Conservation (phyloP, 2,329 filamentous ascomycete species). For the Teratosphaeria destructans region DNA sequence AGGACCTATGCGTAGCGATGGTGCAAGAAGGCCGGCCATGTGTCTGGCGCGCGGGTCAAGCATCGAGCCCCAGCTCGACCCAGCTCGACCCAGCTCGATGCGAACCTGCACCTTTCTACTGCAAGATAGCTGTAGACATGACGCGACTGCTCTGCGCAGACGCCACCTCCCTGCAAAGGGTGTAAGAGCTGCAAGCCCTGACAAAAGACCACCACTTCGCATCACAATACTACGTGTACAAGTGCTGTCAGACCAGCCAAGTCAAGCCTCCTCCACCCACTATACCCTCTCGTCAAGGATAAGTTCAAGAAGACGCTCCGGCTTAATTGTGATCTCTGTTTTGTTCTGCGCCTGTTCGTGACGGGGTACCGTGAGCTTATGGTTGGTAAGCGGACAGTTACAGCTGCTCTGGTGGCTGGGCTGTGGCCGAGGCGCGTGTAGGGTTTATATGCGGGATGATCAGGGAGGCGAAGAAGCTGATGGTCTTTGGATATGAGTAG, state of each 20-base stretch:
- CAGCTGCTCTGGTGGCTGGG: slow-evolving; percentile 6
- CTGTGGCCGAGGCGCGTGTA: slow-evolving; percentile 7
- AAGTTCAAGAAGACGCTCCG: slow-evolving; percentile 87
- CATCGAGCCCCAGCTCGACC: too few relatives aligned
- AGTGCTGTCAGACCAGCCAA: slow-evolving; percentile 66
- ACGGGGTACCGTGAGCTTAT: slow-evolving; percentile 11
- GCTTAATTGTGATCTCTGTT: slow-evolving; percentile 85
- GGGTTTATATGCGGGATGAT: neutral
- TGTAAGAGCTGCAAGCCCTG: neutral
- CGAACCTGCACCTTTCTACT: neutral
- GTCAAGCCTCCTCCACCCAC: slow-evolving; percentile 91
- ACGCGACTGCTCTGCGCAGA: neutral
- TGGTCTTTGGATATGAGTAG: neutral
- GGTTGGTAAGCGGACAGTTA: slow-evolving; percentile 10
- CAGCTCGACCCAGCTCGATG: too few relatives aligned
- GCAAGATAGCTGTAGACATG: neutral
- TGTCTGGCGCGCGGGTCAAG: neutral
- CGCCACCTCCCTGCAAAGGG: neutral
- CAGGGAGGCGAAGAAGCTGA: too few relatives aligned
- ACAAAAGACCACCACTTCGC: too few relatives aligned
- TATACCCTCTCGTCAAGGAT: slow-evolving; percentile 60
- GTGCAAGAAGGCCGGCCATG: neutral
- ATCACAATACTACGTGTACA: too few relatives aligned
- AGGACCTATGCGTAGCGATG: neutral
- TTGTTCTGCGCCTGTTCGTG: slow-evolving; percentile 55